phyloP scores from a whole-genome alignment of 2,329 filamentous ascomycete genomes.

The Aotearoamyces nothofagi region DNA sequence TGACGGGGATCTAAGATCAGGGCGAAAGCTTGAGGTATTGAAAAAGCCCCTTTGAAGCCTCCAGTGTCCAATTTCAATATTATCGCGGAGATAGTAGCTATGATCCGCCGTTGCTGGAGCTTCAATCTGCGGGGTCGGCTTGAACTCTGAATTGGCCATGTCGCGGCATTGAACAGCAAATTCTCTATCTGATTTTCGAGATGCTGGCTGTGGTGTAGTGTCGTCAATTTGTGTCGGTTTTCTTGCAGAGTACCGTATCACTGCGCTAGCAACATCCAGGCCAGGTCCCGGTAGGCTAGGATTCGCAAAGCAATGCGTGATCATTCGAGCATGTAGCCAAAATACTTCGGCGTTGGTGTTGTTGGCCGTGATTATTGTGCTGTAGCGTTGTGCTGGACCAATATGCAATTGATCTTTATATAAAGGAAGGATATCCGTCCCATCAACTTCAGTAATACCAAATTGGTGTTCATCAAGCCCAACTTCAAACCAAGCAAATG shows the following conservation, averaged over 20 bases:
- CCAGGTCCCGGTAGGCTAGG: conserved; percentile 27
- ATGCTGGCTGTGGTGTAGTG: conserved; percentile 11
- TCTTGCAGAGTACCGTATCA: conserved; percentile 28
- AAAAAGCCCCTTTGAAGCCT: conserved; percentile 41
- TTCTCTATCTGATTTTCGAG: neutral
- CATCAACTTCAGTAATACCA: conserved; percentile 54
- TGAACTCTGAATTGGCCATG: conserved; percentile 26
- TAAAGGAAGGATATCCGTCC: conserved; percentile 45
- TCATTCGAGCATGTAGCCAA: conserved; percentile 49
- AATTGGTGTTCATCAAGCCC: conserved; percentile 54
- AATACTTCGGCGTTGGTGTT: conserved; percentile 36
- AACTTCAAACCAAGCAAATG: conserved; percentile 58
- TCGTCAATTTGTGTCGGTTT: too few relatives aligned
- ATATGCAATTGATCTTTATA: conserved; percentile 47
- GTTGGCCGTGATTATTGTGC: conserved; percentile 46
- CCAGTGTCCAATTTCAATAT: conserved; percentile 44
- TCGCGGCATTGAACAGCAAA: conserved; percentile 9
- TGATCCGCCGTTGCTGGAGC: conserved; percentile 32
- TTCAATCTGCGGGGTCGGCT: conserved; percentile 25
- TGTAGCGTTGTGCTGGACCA: conserved; percentile 57
- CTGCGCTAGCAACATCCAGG: conserved; percentile 29
- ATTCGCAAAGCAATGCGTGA: conserved; percentile 42
- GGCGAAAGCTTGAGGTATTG: conserved; percentile 37
- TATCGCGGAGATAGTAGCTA: conserved; percentile 37
- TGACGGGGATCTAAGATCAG: conserved; percentile 29